Conservation (phyloP, 345 rosid genomes). For the Euclidium syriacum region DNA sequence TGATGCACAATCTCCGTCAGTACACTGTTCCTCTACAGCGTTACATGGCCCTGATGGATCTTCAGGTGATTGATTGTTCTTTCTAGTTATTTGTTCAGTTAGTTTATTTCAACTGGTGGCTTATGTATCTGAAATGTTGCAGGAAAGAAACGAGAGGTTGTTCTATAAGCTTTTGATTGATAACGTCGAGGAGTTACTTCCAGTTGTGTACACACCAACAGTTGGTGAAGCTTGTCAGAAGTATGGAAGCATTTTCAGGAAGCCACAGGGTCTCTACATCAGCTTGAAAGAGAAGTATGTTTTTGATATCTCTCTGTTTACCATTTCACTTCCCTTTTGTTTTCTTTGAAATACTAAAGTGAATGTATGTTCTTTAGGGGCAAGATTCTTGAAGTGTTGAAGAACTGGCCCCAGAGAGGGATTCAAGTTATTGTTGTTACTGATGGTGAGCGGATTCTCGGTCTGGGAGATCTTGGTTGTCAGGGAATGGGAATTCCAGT, state of each 20-base stretch:
- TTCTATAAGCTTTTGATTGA: slow-evolving; percentile 93
- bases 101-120: background rate
- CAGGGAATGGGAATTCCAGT: slow-evolving; percentile 99
- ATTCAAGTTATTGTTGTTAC: slow-evolving; percentile 97
- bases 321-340: background rate
- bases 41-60: slow-evolving; percentile 94
- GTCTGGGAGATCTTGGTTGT: slow-evolving; percentile 99
- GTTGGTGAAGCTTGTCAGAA: slow-evolving; percentile 99
- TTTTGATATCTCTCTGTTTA: background rate
- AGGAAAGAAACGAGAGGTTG: slow-evolving; percentile 92
- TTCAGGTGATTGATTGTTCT: slow-evolving; percentile 50
- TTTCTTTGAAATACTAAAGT: slow-evolving; percentile 7
- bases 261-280: slow-evolving; percentile 93
- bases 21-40: slow-evolving; percentile 88
- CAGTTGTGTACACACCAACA: slow-evolving; percentile 95
- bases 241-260: slow-evolving; percentile 93
- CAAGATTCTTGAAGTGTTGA: slow-evolving; percentile 81
- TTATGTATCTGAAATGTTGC: slow-evolving; percentile 26
- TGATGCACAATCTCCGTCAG: slow-evolving; percentile 82
- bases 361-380: slow-evolving; percentile 52
- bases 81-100: background rate
- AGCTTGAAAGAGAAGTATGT: slow-evolving; percentile 88
- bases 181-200: slow-evolving; percentile 91
- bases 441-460: slow-evolving; percentile 93
- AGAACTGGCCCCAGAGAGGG: slow-evolving; percentile 90